Base-by-base conservation (phyloP, 2,329 filamentous ascomycete species). In the Chaetomium sp. region DNA sequence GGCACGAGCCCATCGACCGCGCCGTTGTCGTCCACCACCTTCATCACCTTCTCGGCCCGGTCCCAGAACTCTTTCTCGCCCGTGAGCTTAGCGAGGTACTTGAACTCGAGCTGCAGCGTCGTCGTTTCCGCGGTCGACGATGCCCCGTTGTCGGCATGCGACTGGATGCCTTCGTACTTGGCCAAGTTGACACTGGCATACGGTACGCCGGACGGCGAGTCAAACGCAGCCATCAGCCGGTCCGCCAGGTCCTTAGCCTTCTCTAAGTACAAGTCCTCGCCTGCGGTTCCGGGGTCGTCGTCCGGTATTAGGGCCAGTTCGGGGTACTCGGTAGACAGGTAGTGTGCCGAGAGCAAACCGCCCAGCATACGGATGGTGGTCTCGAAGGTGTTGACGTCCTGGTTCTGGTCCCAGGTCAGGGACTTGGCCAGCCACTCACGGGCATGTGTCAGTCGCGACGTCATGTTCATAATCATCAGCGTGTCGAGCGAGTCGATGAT, bases 351-450 rank as follows among this genome's bases (percentile, higher is more conserved):
- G 37, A 99, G 78, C 43, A 99, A 77, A 9, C 94, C 94, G 12
- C 94, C 94, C 49, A 99, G 77, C 91, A 97, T 97, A 52, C 94
- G 88, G 65, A 97, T 97, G 0, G 92, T 97, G 6, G 92, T 97
- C 74, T 99, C 94, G 65, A 97, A 99, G 0, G 91, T 96, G 70
- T 91, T 97, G 54, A 99, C 92, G 69, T 96, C 90, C 69, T 96
- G 91, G 66, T 96, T 80, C 70, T 96, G 90, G 58, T 96, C 86
- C 73, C 95, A 97, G 9, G 85, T 86, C 60, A 97, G 73, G 6
- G 85, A 85, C 4, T 84, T 86, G 1, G 88, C 79, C 48, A 99
- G 84, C 94, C 94, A 99, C 67, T 95, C 82, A 54, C 92, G 81
- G 34, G 94, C 92, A 66, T 95, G 85, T 40, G 85, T 80, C 41